Base-by-base conservation (phyloP, 2,329 filamentous ascomycete species). In the Metarhizium brunneum region DNA sequence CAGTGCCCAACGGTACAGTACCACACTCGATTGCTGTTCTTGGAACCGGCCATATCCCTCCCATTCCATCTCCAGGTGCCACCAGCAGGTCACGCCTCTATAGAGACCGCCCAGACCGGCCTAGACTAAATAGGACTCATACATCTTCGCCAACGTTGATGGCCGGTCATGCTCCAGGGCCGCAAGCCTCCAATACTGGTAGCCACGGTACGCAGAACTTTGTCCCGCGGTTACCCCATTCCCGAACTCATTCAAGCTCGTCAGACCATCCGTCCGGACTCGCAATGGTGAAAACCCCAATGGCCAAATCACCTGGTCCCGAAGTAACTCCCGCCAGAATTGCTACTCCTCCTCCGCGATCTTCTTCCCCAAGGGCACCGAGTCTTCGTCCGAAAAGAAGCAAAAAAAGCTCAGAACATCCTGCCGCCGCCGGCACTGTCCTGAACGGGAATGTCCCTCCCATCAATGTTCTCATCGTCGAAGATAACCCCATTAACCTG, bases 401-500 rank as follows among this genome's bases (percentile, higher is more conserved):
- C 49, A 83, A 83, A 69, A 85, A 82, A 63, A 70, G 67, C 32
- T 66, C 67, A 35, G 73, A 75, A 20, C 68, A 72, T 53, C 68
- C 76, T 1, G 70, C 68, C 13, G 66, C 87, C 58, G 77, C 85
- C 38, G 38, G 38, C 4, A 85, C 82, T 35, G 78, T 89, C 64
- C 80, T 95, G 32, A 90, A 92, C 62, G 87, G 86, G 54, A 85
- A 85, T 1, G 90, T 97, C 0, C 94, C 94, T 7, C 92, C 94
- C 1, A 97, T 99, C 73, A 97, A 95, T 63, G 92, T 97, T 7
- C 78, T 99, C 47, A 96, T 99, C 58, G 94, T 99, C 14, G 94
- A 99, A 74, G 94, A 99, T 74, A 99, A 99, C 70, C 91, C 94
- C 60, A 97, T 99, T 79, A 99, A 97, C 67, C 76, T 97, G 62